Evolutionary conservation across 176 grass and related monocot species (phyloP).

Genomic region (Triticum timopheevii): DNA sequence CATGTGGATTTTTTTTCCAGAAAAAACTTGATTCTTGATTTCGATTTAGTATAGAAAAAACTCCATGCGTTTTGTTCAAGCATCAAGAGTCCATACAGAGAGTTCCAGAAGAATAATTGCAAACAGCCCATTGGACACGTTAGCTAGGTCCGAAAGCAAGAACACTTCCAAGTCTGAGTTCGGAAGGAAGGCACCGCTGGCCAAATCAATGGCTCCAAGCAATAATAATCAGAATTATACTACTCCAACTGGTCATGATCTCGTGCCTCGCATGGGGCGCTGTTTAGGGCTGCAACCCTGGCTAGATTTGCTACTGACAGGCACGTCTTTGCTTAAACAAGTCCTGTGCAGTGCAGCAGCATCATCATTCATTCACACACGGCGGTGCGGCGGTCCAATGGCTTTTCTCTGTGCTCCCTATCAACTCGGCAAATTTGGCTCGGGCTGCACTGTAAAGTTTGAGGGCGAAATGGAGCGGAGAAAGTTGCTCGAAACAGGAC

Average conservation of each 20-base stretch:
- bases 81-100: not conserved
- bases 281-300: not conserved
- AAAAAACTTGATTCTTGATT: too few species aligned
- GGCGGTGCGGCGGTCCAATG: not conserved
- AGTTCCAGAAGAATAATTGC: not conserved
- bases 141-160: slow-evolving; percentile 30
- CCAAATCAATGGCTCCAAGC: slow-evolving; percentile 18
- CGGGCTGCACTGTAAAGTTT: slow-evolving; percentile 19
- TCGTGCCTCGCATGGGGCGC: slow-evolving; percentile 30
- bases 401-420: not conserved
- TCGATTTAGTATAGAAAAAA: too few species aligned
- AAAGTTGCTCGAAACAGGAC: slow-evolving; percentile 10
- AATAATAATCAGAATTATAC: not conserved
- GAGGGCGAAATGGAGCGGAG: not conserved
- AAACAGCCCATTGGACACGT: not conserved
- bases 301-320: slow-evolving; percentile 29
- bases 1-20: too few species aligned
- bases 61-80: not conserved
- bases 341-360: not conserved
- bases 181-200: not conserved
- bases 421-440: slow-evolving; percentile 16
- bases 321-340: slow-evolving; percentile 18
- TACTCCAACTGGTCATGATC: slow-evolving; percentile 1
- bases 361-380: not conserved
- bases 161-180: not conserved